These are phyloP conservation scores for Komagataella mondaviorum DNA, from an alignment of 805 yeast genomes.

Conservation along the genomic window DNA sequence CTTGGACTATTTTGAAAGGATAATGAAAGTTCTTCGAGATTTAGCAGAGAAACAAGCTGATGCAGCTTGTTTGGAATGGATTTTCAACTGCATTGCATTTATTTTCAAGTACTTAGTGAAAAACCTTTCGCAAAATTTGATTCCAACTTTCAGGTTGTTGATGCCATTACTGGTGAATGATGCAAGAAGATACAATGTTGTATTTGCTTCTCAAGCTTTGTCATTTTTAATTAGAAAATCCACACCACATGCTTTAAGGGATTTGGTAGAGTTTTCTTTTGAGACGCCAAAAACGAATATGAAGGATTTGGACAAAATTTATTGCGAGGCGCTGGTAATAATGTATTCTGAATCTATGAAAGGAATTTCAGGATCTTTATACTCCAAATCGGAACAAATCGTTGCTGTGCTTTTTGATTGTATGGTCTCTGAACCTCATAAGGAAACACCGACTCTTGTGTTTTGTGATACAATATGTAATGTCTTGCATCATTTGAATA, in stretches of 20 bases:
- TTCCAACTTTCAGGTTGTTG: slow-evolving; percentile 55
- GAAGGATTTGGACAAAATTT: slow-evolving; percentile 22
- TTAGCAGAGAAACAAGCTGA: slow-evolving; percentile 36
- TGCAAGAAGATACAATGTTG: slow-evolving; percentile 47
- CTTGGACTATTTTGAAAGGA: slow-evolving; percentile 41
- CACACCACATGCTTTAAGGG: slow-evolving; percentile 27
- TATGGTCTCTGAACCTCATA: not conserved
- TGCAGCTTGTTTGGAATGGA: slow-evolving; percentile 62
- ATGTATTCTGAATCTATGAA: slow-evolving; percentile 65
- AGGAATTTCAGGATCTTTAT: slow-evolving; percentile 58
- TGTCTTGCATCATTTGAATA: not conserved
- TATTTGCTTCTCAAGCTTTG: slow-evolving; percentile 85
- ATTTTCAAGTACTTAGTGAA: slow-evolving; percentile 78
- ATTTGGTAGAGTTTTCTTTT: slow-evolving; percentile 28
- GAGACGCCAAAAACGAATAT: slow-evolving; percentile 5
- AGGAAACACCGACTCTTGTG: not conserved
- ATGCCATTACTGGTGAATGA: slow-evolving; percentile 49
- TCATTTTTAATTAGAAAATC: slow-evolving; percentile 73
- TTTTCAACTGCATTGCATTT: slow-evolving; percentile 76
- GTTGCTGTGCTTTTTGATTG: not conserved
- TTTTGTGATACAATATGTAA: not conserved
- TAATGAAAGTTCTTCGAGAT: slow-evolving; percentile 36
- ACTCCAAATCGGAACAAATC: slow-evolving; percentile 31
- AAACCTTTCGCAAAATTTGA: slow-evolving; percentile 43
- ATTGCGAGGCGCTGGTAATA: slow-evolving; percentile 41